phyloP scores from a whole-genome alignment of 805 yeast species.

The Candida ovalis region DNA sequence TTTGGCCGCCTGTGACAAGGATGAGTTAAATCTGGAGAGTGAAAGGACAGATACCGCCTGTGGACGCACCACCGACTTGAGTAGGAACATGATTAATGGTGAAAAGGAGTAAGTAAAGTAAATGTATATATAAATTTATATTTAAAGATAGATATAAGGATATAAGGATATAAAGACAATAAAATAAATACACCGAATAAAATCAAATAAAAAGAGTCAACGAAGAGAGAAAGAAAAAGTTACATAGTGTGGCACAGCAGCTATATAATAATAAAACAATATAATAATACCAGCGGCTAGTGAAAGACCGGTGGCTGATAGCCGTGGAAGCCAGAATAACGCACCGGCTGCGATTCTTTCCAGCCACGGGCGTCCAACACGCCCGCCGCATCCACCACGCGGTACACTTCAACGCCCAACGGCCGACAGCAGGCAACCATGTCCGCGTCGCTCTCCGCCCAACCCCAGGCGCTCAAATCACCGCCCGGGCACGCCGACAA shows the following conservation, averaged over 20 bases:
- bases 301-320: conserved; percentile 25
- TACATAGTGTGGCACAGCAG: no score
- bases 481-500: conserved; percentile 71
- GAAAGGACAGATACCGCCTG: background rate
- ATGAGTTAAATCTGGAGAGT: background rate
- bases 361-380: conserved; percentile 38
- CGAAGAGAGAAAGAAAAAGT: no score
- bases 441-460: conserved; percentile 59
- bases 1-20: conserved; percentile 1
- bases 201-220: no score
- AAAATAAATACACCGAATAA: no score
- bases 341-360: conserved; percentile 47
- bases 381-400: conserved; percentile 46
- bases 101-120: no score
- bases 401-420: conserved; percentile 58
- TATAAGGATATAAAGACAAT: no score
- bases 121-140: no score
- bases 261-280: no score
- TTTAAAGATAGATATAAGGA: no score
- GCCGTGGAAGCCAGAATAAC: conserved; percentile 59
- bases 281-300: no score
- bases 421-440: conserved; percentile 65
- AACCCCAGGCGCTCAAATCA: conserved; percentile 63
- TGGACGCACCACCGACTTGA: no score
- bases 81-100: no score